Conservation (phyloP, 495 filamentous ascomycete species). For the Bathelium albidoporum region DNA sequence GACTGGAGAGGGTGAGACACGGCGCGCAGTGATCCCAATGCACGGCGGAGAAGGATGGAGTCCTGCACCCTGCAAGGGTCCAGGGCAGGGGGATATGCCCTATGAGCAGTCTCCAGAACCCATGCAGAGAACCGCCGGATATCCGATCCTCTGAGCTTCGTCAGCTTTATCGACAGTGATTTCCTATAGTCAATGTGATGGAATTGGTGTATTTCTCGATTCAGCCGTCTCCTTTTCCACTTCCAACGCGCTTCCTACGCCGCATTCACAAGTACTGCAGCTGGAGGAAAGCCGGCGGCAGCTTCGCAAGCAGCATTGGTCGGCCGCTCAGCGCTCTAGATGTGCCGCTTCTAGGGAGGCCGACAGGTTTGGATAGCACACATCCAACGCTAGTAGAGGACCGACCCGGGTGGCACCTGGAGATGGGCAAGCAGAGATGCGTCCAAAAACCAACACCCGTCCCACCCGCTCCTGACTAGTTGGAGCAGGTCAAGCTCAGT, state of each 20-base stretch:
- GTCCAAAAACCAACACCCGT: neutral
- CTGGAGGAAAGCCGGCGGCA: neutral
- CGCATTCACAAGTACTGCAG: neutral
- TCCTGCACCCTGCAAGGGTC: slow-evolving; percentile 1
- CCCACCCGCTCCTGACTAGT: neutral
- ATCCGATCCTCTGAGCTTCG: neutral
- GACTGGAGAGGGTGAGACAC: slow-evolving; percentile 4
- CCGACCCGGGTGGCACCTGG: neutral
- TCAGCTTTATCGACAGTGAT: neutral
- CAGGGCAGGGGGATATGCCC: neutral
- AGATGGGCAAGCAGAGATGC: neutral
- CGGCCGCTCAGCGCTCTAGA: neutral
- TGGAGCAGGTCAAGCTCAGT: neutral
- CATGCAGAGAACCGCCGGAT: slow-evolving; percentile 4
- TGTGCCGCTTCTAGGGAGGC: neutral
- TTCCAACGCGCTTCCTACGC: neutral
- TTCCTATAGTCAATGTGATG: neutral
- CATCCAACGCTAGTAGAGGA: neutral
- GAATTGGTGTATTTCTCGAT: neutral
- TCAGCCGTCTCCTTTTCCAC: neutral
- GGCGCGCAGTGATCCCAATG: slow-evolving; percentile 4
- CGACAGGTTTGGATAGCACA: neutral
- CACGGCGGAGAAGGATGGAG: neutral
- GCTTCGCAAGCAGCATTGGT: slow-evolving; percentile 1
- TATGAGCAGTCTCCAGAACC: neutral